phyloP scores from a whole-genome alignment of 1,284 basidiomycete genomes.

The Boletus putidus region DNA sequence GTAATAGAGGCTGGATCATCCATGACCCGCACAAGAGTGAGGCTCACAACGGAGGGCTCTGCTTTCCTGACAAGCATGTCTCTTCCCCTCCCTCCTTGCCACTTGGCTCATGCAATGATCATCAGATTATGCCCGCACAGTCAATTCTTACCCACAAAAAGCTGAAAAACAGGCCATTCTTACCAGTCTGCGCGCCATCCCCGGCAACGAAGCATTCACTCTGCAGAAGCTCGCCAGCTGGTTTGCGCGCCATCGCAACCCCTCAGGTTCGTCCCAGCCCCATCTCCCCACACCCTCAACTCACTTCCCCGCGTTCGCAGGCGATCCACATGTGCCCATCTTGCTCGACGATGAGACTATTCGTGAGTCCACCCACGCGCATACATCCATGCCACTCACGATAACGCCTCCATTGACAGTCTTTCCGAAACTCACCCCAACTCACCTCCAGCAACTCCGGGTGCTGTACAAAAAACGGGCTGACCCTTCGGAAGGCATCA shows the following conservation, averaged over 20 bases:
- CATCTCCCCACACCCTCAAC: neutral
- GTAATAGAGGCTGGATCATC: constrained; percentile 6
- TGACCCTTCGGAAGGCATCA: constrained; percentile 26
- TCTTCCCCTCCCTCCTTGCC: too few species aligned
- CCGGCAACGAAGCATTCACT: constrained; percentile 29
- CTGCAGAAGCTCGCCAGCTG: constrained; percentile 24
- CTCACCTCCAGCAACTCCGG: constrained; percentile 29
- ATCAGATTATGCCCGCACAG: constrained; percentile 25
- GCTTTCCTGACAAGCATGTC: constrained; percentile 18
- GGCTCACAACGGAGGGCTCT: constrained; percentile 21
- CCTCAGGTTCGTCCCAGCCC: neutral
- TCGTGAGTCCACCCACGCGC: constrained; percentile 17
- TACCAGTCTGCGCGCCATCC: constrained; percentile 17
- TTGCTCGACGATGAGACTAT: constrained; percentile 31
- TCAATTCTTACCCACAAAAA: constrained; percentile 18
- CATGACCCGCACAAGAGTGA: neutral
- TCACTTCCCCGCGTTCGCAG: neutral
- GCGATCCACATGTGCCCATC: neutral
- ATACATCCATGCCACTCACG: constrained; percentile 1
- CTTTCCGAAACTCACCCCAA: constrained; percentile 31
- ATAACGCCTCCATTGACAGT: constrained; percentile 13
- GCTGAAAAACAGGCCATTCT: constrained; percentile 26
- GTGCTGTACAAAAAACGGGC: constrained; percentile 18
- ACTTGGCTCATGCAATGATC: neutral
- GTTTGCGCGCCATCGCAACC: constrained; percentile 31